Percentiles rank a stretch among this genome's conserved stretches.
These are phyloP conservation scores for Coniferiporia sulphurascens DNA, from an alignment of 1,284 basidiomycete species.

Conservation along the genomic window DNA sequence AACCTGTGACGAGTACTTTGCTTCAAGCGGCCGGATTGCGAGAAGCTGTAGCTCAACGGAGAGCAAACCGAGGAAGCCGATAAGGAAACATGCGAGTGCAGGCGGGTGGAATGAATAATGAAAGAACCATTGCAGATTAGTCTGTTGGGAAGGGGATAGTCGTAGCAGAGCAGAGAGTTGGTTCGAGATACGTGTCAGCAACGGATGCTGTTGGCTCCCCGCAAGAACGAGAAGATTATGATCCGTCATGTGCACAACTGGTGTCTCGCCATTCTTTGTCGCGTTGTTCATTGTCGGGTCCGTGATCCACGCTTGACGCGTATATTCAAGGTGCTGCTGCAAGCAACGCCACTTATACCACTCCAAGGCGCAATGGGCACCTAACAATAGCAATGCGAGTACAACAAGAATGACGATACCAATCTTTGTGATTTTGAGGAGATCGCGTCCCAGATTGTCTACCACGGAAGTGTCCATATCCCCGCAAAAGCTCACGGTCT, in stretches of 20 bases:
- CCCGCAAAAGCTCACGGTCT: slow-evolving; percentile 64
- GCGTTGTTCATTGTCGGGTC: slow-evolving; percentile 57
- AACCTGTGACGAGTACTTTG: slow-evolving; percentile 57
- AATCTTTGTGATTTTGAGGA: slow-evolving; percentile 74
- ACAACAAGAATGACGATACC: slow-evolving; percentile 67
- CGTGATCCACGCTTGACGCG: slow-evolving; percentile 67
- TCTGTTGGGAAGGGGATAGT: slow-evolving; percentile 56
- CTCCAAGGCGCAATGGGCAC: slow-evolving; percentile 60
- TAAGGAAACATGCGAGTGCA: slow-evolving; percentile 83
- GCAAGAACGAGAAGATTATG: slow-evolving; percentile 75
- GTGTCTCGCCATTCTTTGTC: slow-evolving; percentile 32
- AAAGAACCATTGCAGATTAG: slow-evolving; percentile 74
- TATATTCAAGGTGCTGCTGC: slow-evolving; percentile 58
- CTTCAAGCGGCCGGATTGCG: slow-evolving; percentile 66
- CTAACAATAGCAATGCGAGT: slow-evolving; percentile 58
- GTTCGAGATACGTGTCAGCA: slow-evolving; percentile 62
- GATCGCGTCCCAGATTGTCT: slow-evolving; percentile 74
- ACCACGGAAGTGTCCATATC: slow-evolving; percentile 78
- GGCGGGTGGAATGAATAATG: slow-evolving; percentile 89
- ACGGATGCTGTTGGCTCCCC: slow-evolving; percentile 61
- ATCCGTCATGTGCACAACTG: slow-evolving; percentile 57
- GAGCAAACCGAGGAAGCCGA: slow-evolving; percentile 86
- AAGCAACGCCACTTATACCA: slow-evolving; percentile 80
- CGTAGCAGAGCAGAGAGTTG: slow-evolving; percentile 43
- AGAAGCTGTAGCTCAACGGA: slow-evolving; percentile 83